Percentiles rank a stretch among this genome's conserved stretches.
These are phyloP conservation scores for Arabidopsis lyrata DNA, from an alignment of 441 rosid species.

Conservation along the genomic window DNA sequence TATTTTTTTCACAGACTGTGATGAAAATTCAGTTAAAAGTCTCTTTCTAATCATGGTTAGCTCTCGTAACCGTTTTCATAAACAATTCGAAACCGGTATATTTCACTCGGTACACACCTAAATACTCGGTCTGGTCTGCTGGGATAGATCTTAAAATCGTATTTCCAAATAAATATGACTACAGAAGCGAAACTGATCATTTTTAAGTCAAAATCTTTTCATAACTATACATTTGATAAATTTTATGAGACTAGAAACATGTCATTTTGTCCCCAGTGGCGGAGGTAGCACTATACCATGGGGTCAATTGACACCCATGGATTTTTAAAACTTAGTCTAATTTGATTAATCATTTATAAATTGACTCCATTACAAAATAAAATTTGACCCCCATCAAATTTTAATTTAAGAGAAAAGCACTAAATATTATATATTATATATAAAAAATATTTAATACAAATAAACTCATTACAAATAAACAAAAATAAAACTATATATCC, in stretches of 20 bases:
- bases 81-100: slow-evolving; percentile 1
- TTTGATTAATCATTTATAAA: no score
- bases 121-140: neutral
- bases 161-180: neutral
- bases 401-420: no score
- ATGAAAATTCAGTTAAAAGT: neutral
- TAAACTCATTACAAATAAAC: no score
- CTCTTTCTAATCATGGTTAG: neutral
- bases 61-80: neutral
- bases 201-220: neutral
- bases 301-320: no score
- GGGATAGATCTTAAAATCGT: neutral
- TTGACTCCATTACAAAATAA: no score
- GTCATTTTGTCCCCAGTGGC: neutral
- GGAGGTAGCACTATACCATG: no score
- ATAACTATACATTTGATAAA: slow-evolving; percentile 12
- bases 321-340: no score
- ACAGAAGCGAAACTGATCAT: neutral
- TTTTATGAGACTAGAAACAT: neutral
- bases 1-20: neutral
- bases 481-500: no score
- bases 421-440: no score
- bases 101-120: neutral
- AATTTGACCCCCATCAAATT: no score
- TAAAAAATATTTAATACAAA: no score